Base-by-base conservation (phyloP, 192 early-diverging fungal genomes). In the Mortierella alpina region DNA sequence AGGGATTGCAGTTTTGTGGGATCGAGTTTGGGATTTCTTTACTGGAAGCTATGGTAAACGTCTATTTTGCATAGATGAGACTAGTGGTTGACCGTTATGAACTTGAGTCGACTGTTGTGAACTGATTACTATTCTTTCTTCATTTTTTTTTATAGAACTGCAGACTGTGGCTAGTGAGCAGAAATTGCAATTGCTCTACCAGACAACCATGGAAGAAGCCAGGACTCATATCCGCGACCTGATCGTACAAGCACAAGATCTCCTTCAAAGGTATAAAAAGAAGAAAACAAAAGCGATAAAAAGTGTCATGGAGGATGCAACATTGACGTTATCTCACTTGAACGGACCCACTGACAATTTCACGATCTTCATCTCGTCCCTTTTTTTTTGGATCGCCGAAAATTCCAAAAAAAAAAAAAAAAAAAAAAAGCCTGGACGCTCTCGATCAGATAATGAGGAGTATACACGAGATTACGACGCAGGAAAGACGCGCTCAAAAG, bases 391-490 rank as follows among this genome's bases (percentile, higher is more conserved):
- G n/a, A n/a, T n/a, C n/a, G n/a, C n/a, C n/a, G n/a, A n/a, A n/a
- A n/a, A n/a, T n/a, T n/a, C n/a, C n/a, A n/a, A n/a, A n/a, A n/a
- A n/a, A 31, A 31, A 31, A 31, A 31, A 31, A 31, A 31, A 31
- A 31, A 31, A 31, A 31, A 31, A 31, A 31, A 31, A 31, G 83
- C 48, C 59, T 89, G 20, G 66, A 83, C 44, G 58, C 56, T 8
- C 48, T 89, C 18, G 85, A 87, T 52, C 73, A 72, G 42, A 81
- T 73, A 18, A 53, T 89, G 31, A 59, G 70, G 9, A 48, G 80
- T 4, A 73, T 89, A 15, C 77, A 86, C 47, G 88, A 86, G 48
- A 75, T 89, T 41, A 70, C 68, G 15, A 74, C 83, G 3, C 72
- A 85, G 39, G 88, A 89, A 61, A 54, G 60, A 18, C 52, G 52